Evolutionary conservation across 2,329 filamentous ascomycete species (phyloP), one percentile per base, ranked within the genome.

Genomic region (Exophiala spinifera): DNA sequence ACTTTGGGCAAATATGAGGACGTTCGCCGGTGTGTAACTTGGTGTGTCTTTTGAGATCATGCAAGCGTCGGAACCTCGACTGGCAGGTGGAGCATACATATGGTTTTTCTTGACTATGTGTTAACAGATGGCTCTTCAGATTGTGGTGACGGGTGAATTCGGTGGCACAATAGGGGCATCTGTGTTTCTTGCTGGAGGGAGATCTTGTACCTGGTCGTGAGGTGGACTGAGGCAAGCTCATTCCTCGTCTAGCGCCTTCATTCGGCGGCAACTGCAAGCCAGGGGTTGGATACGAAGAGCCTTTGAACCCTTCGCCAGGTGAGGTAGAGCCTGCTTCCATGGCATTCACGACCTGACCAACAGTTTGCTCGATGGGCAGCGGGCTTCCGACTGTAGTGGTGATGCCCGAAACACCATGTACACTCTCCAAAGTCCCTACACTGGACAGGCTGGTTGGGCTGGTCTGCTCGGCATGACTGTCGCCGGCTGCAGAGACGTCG

Each of bases 121-220:
- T 97, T 68, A 99, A 82, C 53, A 99, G 81, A 74, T 99, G 94
- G 64, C 91, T 96, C 75, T 97, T 99, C 23, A 97, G 81, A 66
- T 99, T 97, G 70, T 97, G 94, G 69, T 97, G 94, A 42, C 94
- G 84, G 23, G 94, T 99, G 64, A 99, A 99, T 66, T 96, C 94
- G 4, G 94, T 96, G 36, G 90, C 84, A 77, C 94, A 99, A 70
- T 95, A 96, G 0, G 90, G 92, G 67, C 94, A 99, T 71, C 94
- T 95, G 75, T 99, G 92, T 67, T 94, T 92, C 75, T 96, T 96
- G 49, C 82, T 80, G 21, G 85, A 85, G 0, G 88, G 86, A 4
- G 90, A 89, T 64, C 84, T 82, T 45, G 85, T 84, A 50, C 76
- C 78, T 66, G 80, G 77, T 49, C 76, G 74, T 50, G 79, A 80